These are phyloP conservation scores for Teunomyces gatunensis DNA, from an alignment of 805 yeast genomes.

Conservation along the genomic window DNA sequence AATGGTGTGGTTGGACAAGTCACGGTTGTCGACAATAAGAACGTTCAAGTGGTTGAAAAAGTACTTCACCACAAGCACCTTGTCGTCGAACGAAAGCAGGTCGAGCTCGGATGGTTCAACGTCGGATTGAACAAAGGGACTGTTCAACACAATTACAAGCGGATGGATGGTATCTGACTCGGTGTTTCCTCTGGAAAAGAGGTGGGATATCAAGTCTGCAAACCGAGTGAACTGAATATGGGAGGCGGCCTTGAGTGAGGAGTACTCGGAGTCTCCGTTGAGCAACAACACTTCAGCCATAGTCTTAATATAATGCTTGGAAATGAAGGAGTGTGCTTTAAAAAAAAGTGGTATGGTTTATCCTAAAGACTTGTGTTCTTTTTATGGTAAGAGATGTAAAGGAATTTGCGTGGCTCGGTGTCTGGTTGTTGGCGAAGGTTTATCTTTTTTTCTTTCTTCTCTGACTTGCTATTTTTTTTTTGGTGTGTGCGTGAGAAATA, in stretches of 20 bases:
- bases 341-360: too few relatives aligned
- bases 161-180: constrained; percentile 35
- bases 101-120: constrained; percentile 16
- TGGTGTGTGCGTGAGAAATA: background rate
- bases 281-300: constrained; percentile 19
- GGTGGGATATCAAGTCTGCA: constrained; percentile 16
- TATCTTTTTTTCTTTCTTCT: background rate
- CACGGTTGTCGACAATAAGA: constrained; percentile 18
- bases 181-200: constrained; percentile 30
- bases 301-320: background rate
- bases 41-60: constrained; percentile 38
- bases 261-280: constrained; percentile 1
- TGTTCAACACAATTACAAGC: constrained; percentile 26
- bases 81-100: constrained; percentile 23
- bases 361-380: too few relatives aligned
- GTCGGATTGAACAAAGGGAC: background rate
- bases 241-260: background rate
- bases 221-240: constrained; percentile 7
- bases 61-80: constrained; percentile 31
- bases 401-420: background rate
- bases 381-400: too few relatives aligned
- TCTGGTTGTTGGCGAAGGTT: background rate
- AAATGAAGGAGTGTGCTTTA: background rate
- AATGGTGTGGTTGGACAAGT: constrained; percentile 8
- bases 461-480: background rate